These are phyloP conservation scores for Candida labiduridarum DNA, from an alignment of 1,139 yeast species.

Conservation along the genomic window DNA sequence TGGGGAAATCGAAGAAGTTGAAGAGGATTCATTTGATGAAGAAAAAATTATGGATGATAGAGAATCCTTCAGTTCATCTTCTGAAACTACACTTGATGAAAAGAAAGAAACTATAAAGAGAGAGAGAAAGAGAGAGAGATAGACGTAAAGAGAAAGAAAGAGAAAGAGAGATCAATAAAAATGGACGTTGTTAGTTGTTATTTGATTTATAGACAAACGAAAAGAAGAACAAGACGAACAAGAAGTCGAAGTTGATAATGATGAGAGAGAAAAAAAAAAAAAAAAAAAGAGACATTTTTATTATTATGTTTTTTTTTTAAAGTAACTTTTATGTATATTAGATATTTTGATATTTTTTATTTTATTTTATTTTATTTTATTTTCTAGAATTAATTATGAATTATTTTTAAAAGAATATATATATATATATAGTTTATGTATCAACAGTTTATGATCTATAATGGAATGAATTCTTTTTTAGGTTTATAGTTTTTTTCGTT, in stretches of 20 bases:
- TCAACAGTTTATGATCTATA: neutral
- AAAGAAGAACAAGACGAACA: neutral
- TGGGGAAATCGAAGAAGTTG: slow-evolving; percentile 6
- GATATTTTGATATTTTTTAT: slow-evolving; percentile 1
- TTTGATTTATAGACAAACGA: neutral
- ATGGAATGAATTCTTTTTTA: neutral
- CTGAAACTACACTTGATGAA: slow-evolving; percentile 16
- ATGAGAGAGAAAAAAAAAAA: no score
- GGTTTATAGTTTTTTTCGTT: no score
- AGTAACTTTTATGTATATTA: slow-evolving; percentile 3
- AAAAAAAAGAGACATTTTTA: neutral
- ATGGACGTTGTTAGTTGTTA: neutral
- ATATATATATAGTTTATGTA: neutral
- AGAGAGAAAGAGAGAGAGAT: neutral
- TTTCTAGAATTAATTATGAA: neutral
- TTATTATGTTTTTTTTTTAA: neutral
- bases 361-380: neutral
- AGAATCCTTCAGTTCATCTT: slow-evolving; percentile 12
- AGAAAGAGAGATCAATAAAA: neutral
- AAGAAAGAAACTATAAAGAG: slow-evolving; percentile 6
- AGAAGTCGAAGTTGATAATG: neutral
- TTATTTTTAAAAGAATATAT: neutral
- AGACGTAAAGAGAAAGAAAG: no score
- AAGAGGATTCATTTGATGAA: slow-evolving; percentile 5
- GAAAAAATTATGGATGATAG: slow-evolving; percentile 7